Percentiles rank a stretch among this genome's conserved stretches.
These are phyloP conservation scores for Echium plantagineum DNA, from an alignment of 257 asterid genomes.

Conservation along the genomic window DNA sequence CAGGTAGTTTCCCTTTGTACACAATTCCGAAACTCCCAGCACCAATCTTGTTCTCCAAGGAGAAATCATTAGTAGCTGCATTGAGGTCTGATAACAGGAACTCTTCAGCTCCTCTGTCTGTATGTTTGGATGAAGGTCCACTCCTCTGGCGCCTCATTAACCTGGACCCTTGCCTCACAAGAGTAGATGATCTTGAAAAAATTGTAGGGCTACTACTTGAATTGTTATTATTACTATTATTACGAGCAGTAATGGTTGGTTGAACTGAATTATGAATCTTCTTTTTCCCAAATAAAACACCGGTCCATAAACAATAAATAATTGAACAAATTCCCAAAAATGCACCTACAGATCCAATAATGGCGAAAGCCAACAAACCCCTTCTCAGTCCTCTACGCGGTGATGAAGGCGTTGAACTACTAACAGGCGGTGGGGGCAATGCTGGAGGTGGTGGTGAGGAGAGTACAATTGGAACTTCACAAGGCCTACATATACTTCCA, in stretches of 20 bases:
- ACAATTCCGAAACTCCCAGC: constrained; percentile 82
- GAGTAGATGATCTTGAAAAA: constrained; percentile 62
- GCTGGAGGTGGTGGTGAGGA: constrained; percentile 5
- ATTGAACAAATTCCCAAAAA: constrained; percentile 54
- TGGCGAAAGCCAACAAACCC: constrained; percentile 51
- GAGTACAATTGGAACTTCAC: constrained; percentile 30
- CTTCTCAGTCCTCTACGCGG: constrained; percentile 27
- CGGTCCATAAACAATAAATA: constrained; percentile 54
- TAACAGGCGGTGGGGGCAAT: constrained; percentile 7
- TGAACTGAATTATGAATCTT: constrained; percentile 79
- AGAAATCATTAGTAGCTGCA: constrained; percentile 50
- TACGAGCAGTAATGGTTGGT: constrained; percentile 42
- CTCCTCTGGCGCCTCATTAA: constrained; percentile 82
- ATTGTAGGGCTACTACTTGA: constrained; percentile 37
- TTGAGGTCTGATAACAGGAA: constrained; percentile 50
- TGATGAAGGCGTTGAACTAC: constrained; percentile 21
- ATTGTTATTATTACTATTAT: constrained; percentile 18
- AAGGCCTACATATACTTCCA: constrained; percentile 62
- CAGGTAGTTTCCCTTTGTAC: constrained; percentile 50
- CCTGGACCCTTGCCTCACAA: constrained; percentile 74
- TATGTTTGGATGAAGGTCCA: constrained; percentile 63
- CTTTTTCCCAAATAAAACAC: constrained; percentile 70
- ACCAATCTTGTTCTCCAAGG: constrained; percentile 63
- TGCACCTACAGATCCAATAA: constrained; percentile 67
- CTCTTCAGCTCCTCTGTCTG: constrained; percentile 63